These are phyloP conservation scores for Salvia rosmarinus DNA, from an alignment of 257 asterid species.

Conservation along the genomic window DNA sequence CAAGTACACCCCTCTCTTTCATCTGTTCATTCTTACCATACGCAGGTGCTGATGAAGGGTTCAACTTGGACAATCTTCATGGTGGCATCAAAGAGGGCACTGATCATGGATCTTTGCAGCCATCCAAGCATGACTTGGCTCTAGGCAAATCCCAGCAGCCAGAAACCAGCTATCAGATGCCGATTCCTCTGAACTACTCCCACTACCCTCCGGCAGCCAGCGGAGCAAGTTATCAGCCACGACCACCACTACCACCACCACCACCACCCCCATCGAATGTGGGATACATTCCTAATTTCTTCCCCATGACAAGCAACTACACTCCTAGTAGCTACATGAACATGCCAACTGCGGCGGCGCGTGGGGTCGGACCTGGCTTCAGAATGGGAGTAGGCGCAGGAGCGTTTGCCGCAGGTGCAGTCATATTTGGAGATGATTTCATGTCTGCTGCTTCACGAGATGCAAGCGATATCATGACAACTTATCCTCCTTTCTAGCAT, in stretches of 20 bases:
- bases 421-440: slow-evolving; percentile 78
- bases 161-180: slow-evolving; percentile 40
- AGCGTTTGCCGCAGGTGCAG: slow-evolving; percentile 83
- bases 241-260: slow-evolving; percentile 39
- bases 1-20: too few species aligned
- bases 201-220: slow-evolving; percentile 33
- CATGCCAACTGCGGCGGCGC: slow-evolving; percentile 61
- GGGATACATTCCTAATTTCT: slow-evolving; percentile 54
- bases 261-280: slow-evolving; percentile 65
- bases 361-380: slow-evolving; percentile 52
- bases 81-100: slow-evolving; percentile 47
- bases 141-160: slow-evolving; percentile 34
- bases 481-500: slow-evolving; percentile 55
- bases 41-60: slow-evolving; percentile 57
- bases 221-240: too few species aligned
- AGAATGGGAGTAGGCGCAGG: slow-evolving; percentile 78
- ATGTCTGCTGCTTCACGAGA: slow-evolving; percentile 51
- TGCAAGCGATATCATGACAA: slow-evolving; percentile 47
- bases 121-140: slow-evolving; percentile 37
- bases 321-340: slow-evolving; percentile 53
- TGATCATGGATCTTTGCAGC: slow-evolving; percentile 41
- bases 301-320: slow-evolving; percentile 54
- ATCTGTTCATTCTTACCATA: not conserved
- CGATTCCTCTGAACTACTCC: slow-evolving; percentile 47
- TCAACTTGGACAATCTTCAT: slow-evolving; percentile 39